These are phyloP conservation scores for Pichia sp. DNA, from an alignment of 1,139 yeast species.

Conservation along the genomic window DNA sequence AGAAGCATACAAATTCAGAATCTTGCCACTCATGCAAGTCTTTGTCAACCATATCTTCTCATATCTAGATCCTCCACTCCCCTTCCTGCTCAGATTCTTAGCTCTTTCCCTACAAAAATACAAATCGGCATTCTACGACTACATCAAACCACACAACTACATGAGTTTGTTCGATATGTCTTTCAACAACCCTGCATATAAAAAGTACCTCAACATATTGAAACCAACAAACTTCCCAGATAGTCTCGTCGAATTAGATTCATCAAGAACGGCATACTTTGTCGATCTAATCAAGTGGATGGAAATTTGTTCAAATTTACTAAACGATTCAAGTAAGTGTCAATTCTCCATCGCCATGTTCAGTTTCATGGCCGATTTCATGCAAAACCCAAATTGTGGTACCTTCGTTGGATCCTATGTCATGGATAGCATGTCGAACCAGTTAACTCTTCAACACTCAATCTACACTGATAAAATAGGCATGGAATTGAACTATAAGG, in stretches of 20 bases:
- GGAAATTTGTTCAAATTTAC: conserved; percentile 35
- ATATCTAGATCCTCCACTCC: conserved; percentile 51
- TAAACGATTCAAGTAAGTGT: conserved; percentile 42
- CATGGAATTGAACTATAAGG: conserved; percentile 40
- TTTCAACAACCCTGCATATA: conserved; percentile 41
- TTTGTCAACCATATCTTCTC: conserved; percentile 52
- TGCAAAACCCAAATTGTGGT: conserved; percentile 25
- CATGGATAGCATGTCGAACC: conserved; percentile 30
- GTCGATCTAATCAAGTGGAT: conserved; percentile 46
- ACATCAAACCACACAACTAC: conserved; percentile 49
- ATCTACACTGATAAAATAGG: conserved; percentile 34
- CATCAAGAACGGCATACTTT: conserved; percentile 20
- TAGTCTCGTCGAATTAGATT: conserved; percentile 13
- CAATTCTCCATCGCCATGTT: conserved; percentile 42
- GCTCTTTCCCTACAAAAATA: conserved; percentile 40
- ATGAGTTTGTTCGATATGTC: conserved; percentile 56
- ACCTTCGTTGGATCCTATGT: conserved; percentile 31
- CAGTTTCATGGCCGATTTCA: conserved; percentile 36
- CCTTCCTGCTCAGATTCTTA: conserved; percentile 49
- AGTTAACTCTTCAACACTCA: conserved; percentile 28
- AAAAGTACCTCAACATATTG: conserved; percentile 25
- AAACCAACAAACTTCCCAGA: conserved; percentile 11
- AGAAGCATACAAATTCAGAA: conserved; percentile 30
- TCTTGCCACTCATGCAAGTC: conserved; percentile 46
- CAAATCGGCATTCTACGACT: conserved; percentile 48